Evolutionary conservation across 257 asterid genomes (phyloP).

Genomic region (Penstemon barbatus): DNA sequence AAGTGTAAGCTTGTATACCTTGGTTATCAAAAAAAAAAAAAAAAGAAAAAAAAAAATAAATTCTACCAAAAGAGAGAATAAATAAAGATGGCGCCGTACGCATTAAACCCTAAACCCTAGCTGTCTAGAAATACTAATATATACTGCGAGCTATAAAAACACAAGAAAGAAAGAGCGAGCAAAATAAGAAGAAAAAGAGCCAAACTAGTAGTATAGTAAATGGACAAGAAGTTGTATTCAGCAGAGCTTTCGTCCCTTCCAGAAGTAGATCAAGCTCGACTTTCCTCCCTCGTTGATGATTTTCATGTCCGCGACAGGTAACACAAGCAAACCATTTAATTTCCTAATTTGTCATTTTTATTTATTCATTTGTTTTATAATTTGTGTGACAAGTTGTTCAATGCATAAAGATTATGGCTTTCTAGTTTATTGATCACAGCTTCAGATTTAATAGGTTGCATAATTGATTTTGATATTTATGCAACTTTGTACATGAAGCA

Average conservation of each 20-base stretch:
- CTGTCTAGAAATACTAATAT: not conserved
- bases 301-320: constrained; percentile 33
- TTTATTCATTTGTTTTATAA: not conserved
- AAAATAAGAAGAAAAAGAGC: not conserved
- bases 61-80: not conserved
- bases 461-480: constrained; percentile 19
- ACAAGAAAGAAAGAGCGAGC: too few species aligned
- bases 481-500: constrained; percentile 39
- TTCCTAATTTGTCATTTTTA: not conserved
- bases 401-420: not conserved
- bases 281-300: constrained; percentile 25
- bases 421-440: constrained; percentile 16
- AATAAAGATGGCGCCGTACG: constrained; percentile 14
- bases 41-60: too few species aligned
- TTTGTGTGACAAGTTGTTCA: not conserved
- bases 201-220: not conserved
- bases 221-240: constrained; percentile 30
- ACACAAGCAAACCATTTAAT: not conserved
- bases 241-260: constrained; percentile 31
- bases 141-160: constrained; percentile 1
- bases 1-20: too few species aligned
- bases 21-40: too few species aligned
- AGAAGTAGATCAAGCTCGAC: constrained; percentile 28
- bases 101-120: constrained; percentile 26
- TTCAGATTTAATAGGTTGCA: constrained; percentile 36